These are phyloP conservation scores for Penicillium ochrochloron DNA, from an alignment of 495 filamentous ascomycete species.

Conservation along the genomic window DNA sequence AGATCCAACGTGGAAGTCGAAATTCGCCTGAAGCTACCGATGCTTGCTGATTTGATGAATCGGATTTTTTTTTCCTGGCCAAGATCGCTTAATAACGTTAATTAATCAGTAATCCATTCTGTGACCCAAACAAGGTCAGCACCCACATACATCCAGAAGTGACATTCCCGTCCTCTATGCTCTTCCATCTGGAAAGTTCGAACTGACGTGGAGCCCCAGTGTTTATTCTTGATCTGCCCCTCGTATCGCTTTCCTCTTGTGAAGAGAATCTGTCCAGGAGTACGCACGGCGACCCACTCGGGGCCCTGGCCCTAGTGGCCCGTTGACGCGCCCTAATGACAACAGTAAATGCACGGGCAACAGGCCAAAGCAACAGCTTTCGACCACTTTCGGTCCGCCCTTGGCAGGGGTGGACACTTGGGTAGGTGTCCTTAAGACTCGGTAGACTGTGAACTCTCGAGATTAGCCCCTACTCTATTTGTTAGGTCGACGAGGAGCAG, in stretches of 20 bases:
- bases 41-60: not conserved
- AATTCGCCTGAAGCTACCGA: not conserved
- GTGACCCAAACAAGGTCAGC: no score
- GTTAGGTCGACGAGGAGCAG: constrained; percentile 14
- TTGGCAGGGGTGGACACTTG: constrained; percentile 20
- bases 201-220: not conserved
- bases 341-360: not conserved
- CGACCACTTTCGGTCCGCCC: constrained; percentile 9
- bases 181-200: not conserved
- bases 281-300: not conserved
- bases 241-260: constrained; percentile 11
- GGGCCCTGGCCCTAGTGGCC: constrained; percentile 2
- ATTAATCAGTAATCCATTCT: no score
- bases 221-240: not conserved
- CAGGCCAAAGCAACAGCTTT: not conserved
- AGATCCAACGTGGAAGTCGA: constrained; percentile 9
- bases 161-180: not conserved
- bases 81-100: not conserved
- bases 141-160: not conserved
- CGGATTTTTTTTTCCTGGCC: not conserved
- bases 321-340: not conserved
- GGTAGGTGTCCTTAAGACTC: not conserved
- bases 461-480: constrained; percentile 20
- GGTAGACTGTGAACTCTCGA: no score
- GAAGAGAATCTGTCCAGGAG: constrained; percentile 3